Conservation (phyloP, 2,329 filamentous ascomycete species). For the Teratosphaeriaceae sp. region DNA sequence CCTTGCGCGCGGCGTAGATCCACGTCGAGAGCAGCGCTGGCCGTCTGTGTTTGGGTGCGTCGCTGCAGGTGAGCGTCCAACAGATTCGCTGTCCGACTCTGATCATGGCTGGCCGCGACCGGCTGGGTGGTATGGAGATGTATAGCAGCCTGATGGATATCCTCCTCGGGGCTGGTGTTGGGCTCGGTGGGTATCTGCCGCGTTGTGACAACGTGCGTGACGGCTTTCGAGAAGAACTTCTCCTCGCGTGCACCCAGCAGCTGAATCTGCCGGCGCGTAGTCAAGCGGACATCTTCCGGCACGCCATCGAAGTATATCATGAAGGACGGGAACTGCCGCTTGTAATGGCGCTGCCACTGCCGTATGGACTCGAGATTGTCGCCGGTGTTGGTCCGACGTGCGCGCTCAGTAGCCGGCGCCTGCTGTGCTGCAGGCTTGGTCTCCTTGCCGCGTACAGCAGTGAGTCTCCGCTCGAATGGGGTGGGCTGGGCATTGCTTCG, state of each 20-base stretch:
- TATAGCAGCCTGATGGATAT: conserved; percentile 40
- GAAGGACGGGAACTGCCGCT: conserved; percentile 80
- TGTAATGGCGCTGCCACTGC: conserved; percentile 85
- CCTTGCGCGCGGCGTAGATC: conserved; percentile 23
- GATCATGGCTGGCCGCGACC: conserved; percentile 15
- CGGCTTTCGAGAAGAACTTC: conserved; percentile 90
- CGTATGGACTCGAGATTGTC: conserved; percentile 58
- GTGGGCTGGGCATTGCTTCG: conserved; percentile 49
- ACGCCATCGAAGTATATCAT: conserved; percentile 96
- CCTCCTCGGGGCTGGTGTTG: conserved; percentile 36
- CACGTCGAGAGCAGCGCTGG: conserved; percentile 15
- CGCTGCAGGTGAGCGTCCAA: conserved; percentile 38
- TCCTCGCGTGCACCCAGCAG: conserved; percentile 79
- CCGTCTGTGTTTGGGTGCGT: conserved; percentile 24
- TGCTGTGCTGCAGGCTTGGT: conserved; percentile 33
- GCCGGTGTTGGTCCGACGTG: conserved; percentile 42
- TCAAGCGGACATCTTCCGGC: conserved; percentile 68
- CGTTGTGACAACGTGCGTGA: conserved; percentile 92
- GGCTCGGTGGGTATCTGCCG: conserved; percentile 67
- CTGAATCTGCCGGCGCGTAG: conserved; percentile 68
- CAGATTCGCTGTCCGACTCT: conserved; percentile 33
- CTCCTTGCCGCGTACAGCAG: conserved; percentile 45
- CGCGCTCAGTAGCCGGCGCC: conserved; percentile 24
- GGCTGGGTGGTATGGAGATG: conserved; percentile 24
- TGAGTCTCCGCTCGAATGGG: conserved; percentile 55